Base-by-base conservation (phyloP, 2,329 filamentous ascomycete species). In the Paecilomyces formosus region DNA sequence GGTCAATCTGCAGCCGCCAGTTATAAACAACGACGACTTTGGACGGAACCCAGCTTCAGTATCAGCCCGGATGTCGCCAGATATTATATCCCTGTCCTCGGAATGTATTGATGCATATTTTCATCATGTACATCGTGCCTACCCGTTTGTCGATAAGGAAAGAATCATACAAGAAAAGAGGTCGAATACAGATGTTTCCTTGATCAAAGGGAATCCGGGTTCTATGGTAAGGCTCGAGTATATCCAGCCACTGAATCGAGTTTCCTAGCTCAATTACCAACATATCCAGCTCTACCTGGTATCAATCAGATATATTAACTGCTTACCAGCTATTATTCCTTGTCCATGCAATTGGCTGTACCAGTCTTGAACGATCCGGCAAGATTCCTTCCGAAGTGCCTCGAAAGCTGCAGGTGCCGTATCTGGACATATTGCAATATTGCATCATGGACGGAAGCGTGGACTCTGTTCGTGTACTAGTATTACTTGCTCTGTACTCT, bases 91-190 rank as follows among this genome's bases (percentile, higher is more conserved):
- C 5, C 12, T 39, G 11, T 39, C 33, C 13, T 39, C 33, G 8
- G 33, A 13, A 39, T 39, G 33, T 39, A 39, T 39, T 15, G 73
- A 78, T 55, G 77, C 78, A 15, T 80, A 79, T 64, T 79, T 79
- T 57, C 72, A 74, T 15, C 74, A 79, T 58, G 75, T 79, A 26
- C 75, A 79, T 59, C 70, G 76, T 3, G 76, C 76, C 2, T 80
- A 79, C 58, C 77, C 78, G 8, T 79, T 79, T 57, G 69, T 79
- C 28, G 72, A 79, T 59, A 69, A 72, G 49, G 60, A 63, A 18
- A 68, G 72, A 59, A 66, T 76, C 35, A 65, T 75, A 0, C 62
- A 39, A n/a, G n/a, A 13, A n/a, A 39, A 39, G 12, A 1, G 33
- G 3, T 39, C 33, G 12, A 39, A 39, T 39, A 15, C n/a, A 5